These are phyloP conservation scores for Skeletonema costatum DNA, from an alignment of 108 stramenopile genomes.

Conservation along the genomic window DNA sequence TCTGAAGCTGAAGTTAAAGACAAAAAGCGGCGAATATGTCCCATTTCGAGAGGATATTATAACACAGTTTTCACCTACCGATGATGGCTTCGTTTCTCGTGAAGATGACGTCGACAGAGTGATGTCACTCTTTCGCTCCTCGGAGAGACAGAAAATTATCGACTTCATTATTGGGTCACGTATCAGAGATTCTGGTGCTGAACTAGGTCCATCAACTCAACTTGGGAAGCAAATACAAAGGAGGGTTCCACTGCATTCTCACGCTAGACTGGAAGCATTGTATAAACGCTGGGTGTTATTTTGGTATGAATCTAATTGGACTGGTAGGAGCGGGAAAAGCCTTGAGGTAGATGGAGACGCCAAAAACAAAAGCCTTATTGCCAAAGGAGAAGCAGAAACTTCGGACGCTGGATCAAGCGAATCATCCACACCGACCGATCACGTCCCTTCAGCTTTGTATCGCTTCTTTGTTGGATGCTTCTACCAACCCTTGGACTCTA, in stretches of 20 bases:
- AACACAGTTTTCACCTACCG: conserved; percentile 51
- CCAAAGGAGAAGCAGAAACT: conserved; percentile 14
- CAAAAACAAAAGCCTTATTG: conserved; percentile 8
- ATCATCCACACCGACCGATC: conserved; percentile 1
- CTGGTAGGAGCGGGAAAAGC: conserved; percentile 39
- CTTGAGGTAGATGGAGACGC: conserved; percentile 13
- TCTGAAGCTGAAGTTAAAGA: conserved; percentile 80
- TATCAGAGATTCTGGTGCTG: conserved; percentile 90
- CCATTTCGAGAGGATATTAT: conserved; percentile 84
- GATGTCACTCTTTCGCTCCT: conserved; percentile 78
- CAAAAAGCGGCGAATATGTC: conserved; percentile 63
- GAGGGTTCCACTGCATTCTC: conserved; percentile 88
- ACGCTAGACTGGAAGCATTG: conserved; percentile 70
- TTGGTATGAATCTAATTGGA: conserved; percentile 75
- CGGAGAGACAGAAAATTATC: conserved; percentile 86
- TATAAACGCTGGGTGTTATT: conserved; percentile 77
- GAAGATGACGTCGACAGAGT: conserved; percentile 49
- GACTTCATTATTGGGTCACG: conserved; percentile 89
- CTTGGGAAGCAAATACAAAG: conserved; percentile 84
- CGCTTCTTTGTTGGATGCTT: conserved; percentile 81
- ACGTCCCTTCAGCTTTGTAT: conserved; percentile 58
- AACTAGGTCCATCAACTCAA: conserved; percentile 75
- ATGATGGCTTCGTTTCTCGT: conserved; percentile 64
- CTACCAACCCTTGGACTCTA: conserved; percentile 89
- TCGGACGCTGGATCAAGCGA: neutral